Evolutionary conservation across 2,329 filamentous ascomycete species (phyloP).

Genomic region (Endothia cerciana): DNA sequence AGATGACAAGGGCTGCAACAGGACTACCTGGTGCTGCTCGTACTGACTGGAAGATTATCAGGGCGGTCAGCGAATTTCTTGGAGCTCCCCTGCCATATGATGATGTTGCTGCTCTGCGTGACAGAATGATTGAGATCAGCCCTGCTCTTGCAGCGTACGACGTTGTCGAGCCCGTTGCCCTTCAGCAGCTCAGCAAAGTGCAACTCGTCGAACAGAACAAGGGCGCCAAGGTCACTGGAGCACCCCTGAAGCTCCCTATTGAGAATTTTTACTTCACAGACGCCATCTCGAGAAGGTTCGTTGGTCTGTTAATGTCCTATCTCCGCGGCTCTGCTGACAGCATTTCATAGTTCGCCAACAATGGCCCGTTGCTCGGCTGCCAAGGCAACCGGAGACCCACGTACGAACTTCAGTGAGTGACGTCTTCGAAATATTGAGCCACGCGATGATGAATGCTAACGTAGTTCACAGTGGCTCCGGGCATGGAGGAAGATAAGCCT

Average conservation of each 20-base stretch:
- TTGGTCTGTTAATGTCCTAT: slow-evolving; percentile 31
- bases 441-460: slow-evolving; percentile 1
- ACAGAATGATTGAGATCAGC: slow-evolving; percentile 94
- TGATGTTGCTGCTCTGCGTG: slow-evolving; percentile 83
- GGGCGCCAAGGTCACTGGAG: slow-evolving; percentile 73
- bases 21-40: slow-evolving; percentile 86
- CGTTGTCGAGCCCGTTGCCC: slow-evolving; percentile 79
- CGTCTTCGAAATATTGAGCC: neutral
- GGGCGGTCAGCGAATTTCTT: slow-evolving; percentile 89
- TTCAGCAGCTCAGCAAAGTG: slow-evolving; percentile 81
- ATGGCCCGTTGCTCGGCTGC: slow-evolving; percentile 97
- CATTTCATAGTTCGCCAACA: slow-evolving; percentile 77
- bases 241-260: slow-evolving; percentile 80
- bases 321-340: slow-evolving; percentile 22
- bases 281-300: slow-evolving; percentile 91
- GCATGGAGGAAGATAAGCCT: slow-evolving; percentile 65
- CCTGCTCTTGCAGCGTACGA: slow-evolving; percentile 90
- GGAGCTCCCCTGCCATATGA: slow-evolving; percentile 88
- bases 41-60: slow-evolving; percentile 99
- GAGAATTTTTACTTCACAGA: slow-evolving; percentile 99
- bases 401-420: slow-evolving; percentile 67
- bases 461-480: slow-evolving; percentile 61
- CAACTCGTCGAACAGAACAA: slow-evolving; percentile 97
- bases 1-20: slow-evolving; percentile 89
- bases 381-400: slow-evolving; percentile 79